Evolutionary conservation across 2,329 filamentous ascomycete genomes (phyloP).

Genomic region (Aureobasidium zeae): DNA sequence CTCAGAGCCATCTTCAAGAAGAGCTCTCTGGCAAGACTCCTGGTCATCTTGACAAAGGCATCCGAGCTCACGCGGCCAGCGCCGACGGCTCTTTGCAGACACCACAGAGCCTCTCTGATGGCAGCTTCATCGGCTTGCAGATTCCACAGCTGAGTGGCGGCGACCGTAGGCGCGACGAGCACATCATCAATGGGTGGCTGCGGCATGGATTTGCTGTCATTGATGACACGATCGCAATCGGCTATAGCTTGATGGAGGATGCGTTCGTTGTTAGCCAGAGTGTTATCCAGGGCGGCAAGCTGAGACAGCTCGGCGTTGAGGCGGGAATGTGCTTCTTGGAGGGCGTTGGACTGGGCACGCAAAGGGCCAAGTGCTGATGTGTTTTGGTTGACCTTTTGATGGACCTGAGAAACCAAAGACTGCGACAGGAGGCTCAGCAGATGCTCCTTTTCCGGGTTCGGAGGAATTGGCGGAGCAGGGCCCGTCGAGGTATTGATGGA

Average conservation of each 20-base stretch:
- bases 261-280: constrained; percentile 66
- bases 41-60: constrained; percentile 67
- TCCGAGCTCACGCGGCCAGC: constrained; percentile 58
- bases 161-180: constrained; percentile 85
- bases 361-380: constrained; percentile 65
- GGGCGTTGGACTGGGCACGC: constrained; percentile 67
- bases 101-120: constrained; percentile 77
- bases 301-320: constrained; percentile 66
- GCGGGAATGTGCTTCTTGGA: constrained; percentile 57
- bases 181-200: constrained; percentile 80
- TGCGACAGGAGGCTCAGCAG: constrained; percentile 67
- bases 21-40: constrained; percentile 66
- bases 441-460: constrained; percentile 90
- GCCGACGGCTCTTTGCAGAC: constrained; percentile 66
- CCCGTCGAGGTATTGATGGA: constrained; percentile 43
- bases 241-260: constrained; percentile 69
- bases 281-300: constrained; percentile 59
- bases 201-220: constrained; percentile 57
- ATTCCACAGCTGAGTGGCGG: constrained; percentile 84
- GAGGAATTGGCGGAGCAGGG: constrained; percentile 76
- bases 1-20: constrained; percentile 75
- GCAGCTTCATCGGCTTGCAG: constrained; percentile 82
- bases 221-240: constrained; percentile 70
- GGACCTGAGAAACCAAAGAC: constrained; percentile 59
- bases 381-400: constrained; percentile 61